These are phyloP conservation scores for Zasmidium cellare DNA, from an alignment of 2,329 filamentous ascomycete genomes.

Conservation along the genomic window DNA sequence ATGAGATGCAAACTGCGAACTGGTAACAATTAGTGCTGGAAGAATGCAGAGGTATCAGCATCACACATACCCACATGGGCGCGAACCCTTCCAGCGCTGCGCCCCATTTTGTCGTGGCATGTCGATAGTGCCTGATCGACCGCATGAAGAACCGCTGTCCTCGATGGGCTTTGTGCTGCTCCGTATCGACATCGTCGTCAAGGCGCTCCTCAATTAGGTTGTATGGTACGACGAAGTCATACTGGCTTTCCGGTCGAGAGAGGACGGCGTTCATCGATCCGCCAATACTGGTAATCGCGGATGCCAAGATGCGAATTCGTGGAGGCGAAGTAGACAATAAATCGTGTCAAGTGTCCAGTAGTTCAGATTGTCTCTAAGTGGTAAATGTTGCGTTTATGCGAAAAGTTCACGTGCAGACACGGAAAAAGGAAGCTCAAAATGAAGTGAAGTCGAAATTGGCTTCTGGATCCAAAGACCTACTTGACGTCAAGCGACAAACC, in stretches of 20 bases:
- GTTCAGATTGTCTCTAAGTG: no score
- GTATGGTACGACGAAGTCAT: conserved; percentile 12
- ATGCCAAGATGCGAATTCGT: no score
- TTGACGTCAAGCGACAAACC: no score
- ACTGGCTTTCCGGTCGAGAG: background rate
- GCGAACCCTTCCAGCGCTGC: conserved; percentile 9
- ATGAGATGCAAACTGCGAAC: conserved; percentile 12
- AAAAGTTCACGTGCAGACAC: no score
- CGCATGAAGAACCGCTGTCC: conserved; percentile 10
- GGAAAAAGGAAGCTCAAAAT: no score
- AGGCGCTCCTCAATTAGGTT: conserved; percentile 2
- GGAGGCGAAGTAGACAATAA: no score
- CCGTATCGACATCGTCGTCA: conserved; percentile 11
- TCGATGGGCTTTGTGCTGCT: conserved; percentile 13
- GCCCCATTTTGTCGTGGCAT: conserved; percentile 17
- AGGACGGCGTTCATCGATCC: background rate
- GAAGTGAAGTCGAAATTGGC: no score
- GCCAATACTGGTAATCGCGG: no score
- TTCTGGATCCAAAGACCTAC: no score
- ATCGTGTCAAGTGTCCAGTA: no score
- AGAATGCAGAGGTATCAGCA: background rate
- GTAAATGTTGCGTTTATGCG: no score
- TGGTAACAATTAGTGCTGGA: background rate
- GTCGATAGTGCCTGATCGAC: conserved; percentile 12
- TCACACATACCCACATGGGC: conserved; percentile 4